Conservation (phyloP, 352 stramenopile species). For the Phytophthora megakarya region DNA sequence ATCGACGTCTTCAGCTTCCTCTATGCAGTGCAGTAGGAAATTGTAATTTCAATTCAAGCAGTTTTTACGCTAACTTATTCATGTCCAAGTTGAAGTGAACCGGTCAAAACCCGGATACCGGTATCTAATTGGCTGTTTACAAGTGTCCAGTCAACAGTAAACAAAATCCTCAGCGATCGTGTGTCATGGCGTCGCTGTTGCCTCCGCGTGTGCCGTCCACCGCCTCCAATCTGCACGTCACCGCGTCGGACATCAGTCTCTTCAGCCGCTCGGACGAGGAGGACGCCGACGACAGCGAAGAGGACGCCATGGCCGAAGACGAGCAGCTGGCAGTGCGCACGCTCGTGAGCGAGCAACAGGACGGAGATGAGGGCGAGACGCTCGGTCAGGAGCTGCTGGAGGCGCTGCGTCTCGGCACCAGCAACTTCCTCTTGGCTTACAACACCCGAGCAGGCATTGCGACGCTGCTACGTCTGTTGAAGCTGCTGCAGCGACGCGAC, state of each 20-base stretch:
- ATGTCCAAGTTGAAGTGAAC: conserved; percentile 19
- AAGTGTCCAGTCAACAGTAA: conserved; percentile 29
- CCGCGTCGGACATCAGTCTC: conserved; percentile 49
- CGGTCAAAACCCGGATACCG: not conserved
- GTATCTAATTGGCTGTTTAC: not conserved
- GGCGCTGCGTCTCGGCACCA: conserved; percentile 70
- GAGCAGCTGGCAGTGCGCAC: conserved; percentile 32
- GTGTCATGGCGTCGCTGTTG: conserved; percentile 21
- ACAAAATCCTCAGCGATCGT: conserved; percentile 21
- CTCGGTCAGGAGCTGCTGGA: conserved; percentile 67
- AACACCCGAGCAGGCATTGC: conserved; percentile 86
- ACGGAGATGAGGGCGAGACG: conserved; percentile 32
- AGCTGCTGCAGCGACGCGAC: conserved; percentile 62
- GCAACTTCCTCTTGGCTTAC: conserved; percentile 88
- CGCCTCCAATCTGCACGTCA: conserved; percentile 38
- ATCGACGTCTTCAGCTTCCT: not conserved
- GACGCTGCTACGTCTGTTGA: conserved; percentile 70
- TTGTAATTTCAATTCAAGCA: conserved; percentile 35
- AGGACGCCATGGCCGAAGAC: conserved; percentile 13
- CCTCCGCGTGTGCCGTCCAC: conserved; percentile 34
- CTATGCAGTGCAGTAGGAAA: conserved; percentile 17
- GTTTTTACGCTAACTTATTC: not conserved
- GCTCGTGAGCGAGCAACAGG: conserved; percentile 32
- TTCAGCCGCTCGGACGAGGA: conserved; percentile 43
- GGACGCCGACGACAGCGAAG: conserved; percentile 7